Evolutionary conservation across 1,139 yeast species (phyloP).

Genomic region (Blastobotrys apis): DNA sequence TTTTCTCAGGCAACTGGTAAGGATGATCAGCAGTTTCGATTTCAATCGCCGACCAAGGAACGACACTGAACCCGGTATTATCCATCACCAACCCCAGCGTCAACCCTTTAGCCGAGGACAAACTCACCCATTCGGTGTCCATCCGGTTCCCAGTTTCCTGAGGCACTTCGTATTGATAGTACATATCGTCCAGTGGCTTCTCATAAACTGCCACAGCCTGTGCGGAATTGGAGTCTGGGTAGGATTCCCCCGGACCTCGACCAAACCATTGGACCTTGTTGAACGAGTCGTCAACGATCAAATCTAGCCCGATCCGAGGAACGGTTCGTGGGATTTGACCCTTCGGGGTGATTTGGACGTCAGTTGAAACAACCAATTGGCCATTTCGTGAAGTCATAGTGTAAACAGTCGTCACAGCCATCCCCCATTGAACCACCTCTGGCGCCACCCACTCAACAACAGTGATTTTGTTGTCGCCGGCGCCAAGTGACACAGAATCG

Average conservation of each 20-base stretch:
- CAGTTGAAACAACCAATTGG: not conserved
- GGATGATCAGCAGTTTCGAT: conserved; percentile 36
- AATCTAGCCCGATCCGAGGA: conserved; percentile 33
- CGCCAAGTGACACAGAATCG: conserved; percentile 15
- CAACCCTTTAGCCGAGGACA: not conserved
- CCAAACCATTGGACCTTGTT: conserved; percentile 34
- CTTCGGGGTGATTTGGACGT: conserved; percentile 18
- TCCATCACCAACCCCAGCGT: not conserved
- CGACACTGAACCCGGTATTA: conserved; percentile 22
- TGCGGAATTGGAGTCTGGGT: conserved; percentile 35
- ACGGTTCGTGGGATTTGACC: conserved; percentile 22
- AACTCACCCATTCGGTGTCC: conserved; percentile 34
- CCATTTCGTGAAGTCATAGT: conserved; percentile 7
- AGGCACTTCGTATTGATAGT: conserved; percentile 35
- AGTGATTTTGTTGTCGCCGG: conserved; percentile 15
- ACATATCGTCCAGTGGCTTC: conserved; percentile 22
- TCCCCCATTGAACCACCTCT: conserved; percentile 27
- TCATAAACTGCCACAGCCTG: conserved; percentile 30
- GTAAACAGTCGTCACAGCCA: conserved; percentile 17
- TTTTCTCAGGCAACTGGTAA: conserved; percentile 26
- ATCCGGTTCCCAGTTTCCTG: conserved; percentile 40
- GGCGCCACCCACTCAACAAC: conserved; percentile 24
- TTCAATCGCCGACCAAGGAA: conserved; percentile 27
- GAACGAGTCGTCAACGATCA: conserved; percentile 20
- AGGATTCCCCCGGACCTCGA: conserved; percentile 38